Evolutionary conservation across 2,329 filamentous ascomycete species (phyloP), one percentile per base, ranked within the genome.

Genomic region (Aspergillus aculeatinus): DNA sequence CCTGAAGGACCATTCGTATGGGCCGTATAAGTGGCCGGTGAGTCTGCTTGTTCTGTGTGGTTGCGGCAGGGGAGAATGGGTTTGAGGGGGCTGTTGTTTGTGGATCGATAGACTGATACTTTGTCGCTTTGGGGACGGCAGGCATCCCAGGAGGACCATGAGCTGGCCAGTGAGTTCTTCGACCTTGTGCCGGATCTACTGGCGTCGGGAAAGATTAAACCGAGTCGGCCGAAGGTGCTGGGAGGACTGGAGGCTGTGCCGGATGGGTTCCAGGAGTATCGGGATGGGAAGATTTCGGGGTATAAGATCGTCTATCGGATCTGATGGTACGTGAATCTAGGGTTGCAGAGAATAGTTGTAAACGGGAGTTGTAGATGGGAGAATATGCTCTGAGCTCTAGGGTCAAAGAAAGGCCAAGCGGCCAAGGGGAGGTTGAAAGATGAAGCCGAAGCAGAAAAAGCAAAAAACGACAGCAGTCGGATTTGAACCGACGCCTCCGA

Each of bases 231-330:
- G 1, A 73, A 68, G 50, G 54, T 77, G 1, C 59, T 74, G 27
- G 50, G 64, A 4, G 74, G 76, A 0, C 59, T 80, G 2, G 71
- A 74, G 14, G 67, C 60, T n/a, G 68, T 80, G 1, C 23, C 59
- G 0, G 58, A 69, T 5, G 74, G 73, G 0, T 78, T 80, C 51
- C 73, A 79, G 47, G 70, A 77, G 58, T 64, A 79, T 57, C 69
- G 75, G 0, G 72, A 78, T 56, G 72, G 73, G 2, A 74, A 70
- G 19, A 74, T 80, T n/a, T 78, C 76, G 0, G 75, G 63, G 0
- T 76, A 70, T 44, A 80, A 79, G 63, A 68, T 80, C 48, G 76
- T 80, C 0, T 79, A 79, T 66, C 29, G 57, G 21, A 5, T 58
- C 4, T 59, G 42, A 59, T 14, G 33, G 14, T 4, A 4, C 33